These are phyloP conservation scores for Suillus hirtellus DNA, from an alignment of 768 basidiomycete species.

Conservation along the genomic window DNA sequence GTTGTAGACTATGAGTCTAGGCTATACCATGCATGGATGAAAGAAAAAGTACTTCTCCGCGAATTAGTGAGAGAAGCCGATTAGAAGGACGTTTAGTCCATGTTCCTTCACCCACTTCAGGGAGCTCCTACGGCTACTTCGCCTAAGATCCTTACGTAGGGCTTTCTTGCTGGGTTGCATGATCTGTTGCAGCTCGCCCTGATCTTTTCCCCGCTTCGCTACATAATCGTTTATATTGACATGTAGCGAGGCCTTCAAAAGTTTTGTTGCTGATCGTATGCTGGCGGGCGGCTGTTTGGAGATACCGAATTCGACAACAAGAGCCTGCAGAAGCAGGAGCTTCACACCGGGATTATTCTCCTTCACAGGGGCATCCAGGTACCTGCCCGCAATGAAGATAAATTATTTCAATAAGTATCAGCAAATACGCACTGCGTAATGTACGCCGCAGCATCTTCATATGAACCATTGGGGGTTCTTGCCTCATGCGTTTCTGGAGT, in stretches of 20 bases:
- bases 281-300: slow-evolving; percentile 53
- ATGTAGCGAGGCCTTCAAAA: slow-evolving; percentile 66
- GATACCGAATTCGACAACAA: slow-evolving; percentile 78
- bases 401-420: not conserved
- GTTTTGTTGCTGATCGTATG: slow-evolving; percentile 64
- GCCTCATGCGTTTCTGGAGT: not conserved
- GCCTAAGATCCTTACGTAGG: slow-evolving; percentile 59
- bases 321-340: slow-evolving; percentile 66
- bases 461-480: slow-evolving; percentile 21
- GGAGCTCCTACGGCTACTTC: slow-evolving; percentile 46
- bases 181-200: slow-evolving; percentile 55
- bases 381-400: slow-evolving; percentile 16
- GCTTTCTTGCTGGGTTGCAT: slow-evolving; percentile 64
- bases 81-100: slow-evolving; percentile 63
- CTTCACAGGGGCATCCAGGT: slow-evolving; percentile 23
- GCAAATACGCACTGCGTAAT: slow-evolving; percentile 26
- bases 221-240: slow-evolving; percentile 76
- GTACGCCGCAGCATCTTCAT: slow-evolving; percentile 27
- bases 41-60: not conserved
- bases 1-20: not conserved
- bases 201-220: slow-evolving; percentile 62
- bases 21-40: not conserved
- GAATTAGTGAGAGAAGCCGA: slow-evolving; percentile 45
- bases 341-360: slow-evolving; percentile 23
- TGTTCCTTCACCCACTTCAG: slow-evolving; percentile 62